phyloP scores from a whole-genome alignment of 176 grass and related monocot species.

The Oryza meridionalis region DNA sequence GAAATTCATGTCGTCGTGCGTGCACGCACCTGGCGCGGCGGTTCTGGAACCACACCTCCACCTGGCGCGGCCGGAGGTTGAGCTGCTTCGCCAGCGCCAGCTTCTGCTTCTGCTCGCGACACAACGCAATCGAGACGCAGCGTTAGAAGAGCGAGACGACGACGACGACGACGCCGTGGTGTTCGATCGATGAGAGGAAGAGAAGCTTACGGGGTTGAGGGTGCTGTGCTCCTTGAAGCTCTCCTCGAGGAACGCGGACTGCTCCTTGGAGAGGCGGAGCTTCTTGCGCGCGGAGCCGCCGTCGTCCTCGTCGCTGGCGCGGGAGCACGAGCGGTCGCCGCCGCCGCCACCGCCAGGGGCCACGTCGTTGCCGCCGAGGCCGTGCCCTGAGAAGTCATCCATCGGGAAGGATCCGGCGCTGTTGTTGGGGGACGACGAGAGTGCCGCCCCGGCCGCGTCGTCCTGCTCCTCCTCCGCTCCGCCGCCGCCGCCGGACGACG shows the following conservation, averaged over 20 bases:
- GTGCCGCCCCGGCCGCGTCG: conserved; percentile 42
- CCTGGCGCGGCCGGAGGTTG: conserved; percentile 79
- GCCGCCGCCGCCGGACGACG: conserved; percentile 19
- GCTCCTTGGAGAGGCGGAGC: conserved; percentile 89
- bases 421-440: conserved; percentile 81
- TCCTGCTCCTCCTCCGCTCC: conserved; percentile 47
- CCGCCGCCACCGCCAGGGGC: neutral
- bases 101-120: conserved; percentile 77
- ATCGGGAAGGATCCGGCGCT: conserved; percentile 61
- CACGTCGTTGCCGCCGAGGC: neutral
- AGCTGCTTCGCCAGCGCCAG: conserved; percentile 79
- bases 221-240: conserved; percentile 94
- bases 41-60: conserved; percentile 99
- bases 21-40: conserved; percentile 69
- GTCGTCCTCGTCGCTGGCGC: conserved; percentile 86
- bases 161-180: too few relatives aligned
- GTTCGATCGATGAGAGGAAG: neutral
- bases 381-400: conserved; percentile 45
- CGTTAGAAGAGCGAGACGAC: neutral
- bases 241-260: conserved; percentile 90
- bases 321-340: conserved; percentile 48
- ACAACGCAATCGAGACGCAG: neutral
- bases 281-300: conserved; percentile 73
- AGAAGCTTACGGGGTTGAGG: conserved; percentile 69
- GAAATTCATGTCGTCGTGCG: neutral